Evolutionary conservation across 805 yeast species (phyloP), one percentile per base, ranked within the genome.

Genomic region (Hanseniaspora guilliermondii): DNA sequence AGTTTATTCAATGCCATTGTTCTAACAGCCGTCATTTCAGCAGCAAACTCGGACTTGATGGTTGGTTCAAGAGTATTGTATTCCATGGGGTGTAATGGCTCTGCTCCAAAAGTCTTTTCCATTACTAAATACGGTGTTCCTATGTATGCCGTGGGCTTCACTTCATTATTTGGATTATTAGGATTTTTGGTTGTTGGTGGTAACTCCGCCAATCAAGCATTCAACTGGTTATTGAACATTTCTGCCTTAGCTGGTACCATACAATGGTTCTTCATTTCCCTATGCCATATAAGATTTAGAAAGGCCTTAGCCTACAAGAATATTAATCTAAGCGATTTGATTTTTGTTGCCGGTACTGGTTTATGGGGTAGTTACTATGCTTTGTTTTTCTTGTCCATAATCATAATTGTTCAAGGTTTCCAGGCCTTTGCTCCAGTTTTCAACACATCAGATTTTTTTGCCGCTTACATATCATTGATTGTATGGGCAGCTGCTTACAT

Each of bases 221-320:
- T 84, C 70, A 70, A 76, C 62, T 84, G 89, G 89, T 72, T 84
- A 56, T 69, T 83, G 60, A 83, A 82, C 65, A 82, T 84, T 60
- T 77, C 86, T n/a, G 85, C 85, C 30, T 82, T 83, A 48, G 82
- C 88, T 11, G 89, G 89, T 56, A 73, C 83, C 59, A 80, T 83
- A 60, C 75, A 85, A 17, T 82, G 89, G 89, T 75, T 79, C 48
- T 76, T 79, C 64, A 82, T 83, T 57, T 73, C 81, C 30, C 66
- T 76, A 46, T 72, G 84, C 2, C 89, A 83, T 67, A 68, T 84
- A 56, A 73, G 89, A 65, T 84, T 83, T 68, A 83, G 83, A 82
- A 66, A 71, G 40, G 81, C 83, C 35, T 69, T 86, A 61, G 76
- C 75, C 60, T 65, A 70, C 22, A 77, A 87, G 65, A 80, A 81